Percentiles rank a stretch among this genome's conserved stretches.
Conservation (phyloP, 2,329 filamentous ascomycete species). For the Cyanodermella asteris region DNA sequence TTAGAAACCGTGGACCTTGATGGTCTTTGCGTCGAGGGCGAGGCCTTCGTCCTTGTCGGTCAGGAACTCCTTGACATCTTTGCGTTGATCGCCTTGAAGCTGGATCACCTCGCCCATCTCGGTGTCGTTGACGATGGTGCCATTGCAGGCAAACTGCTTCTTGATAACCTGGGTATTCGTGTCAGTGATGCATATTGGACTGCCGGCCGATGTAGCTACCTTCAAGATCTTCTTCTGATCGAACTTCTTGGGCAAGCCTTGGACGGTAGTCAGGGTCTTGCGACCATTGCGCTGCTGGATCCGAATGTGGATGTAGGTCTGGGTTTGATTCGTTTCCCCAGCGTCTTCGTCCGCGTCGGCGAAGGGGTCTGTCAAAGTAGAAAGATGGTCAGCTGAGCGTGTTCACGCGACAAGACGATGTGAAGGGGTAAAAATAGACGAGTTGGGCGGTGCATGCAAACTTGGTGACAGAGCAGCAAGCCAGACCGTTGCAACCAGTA, state of each 20-base stretch:
- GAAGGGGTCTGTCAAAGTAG: conserved; percentile 66
- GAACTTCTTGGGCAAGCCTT: conserved; percentile 96
- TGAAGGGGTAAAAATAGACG: neutral
- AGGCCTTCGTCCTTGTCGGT: conserved; percentile 88
- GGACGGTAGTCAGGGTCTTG: conserved; percentile 98
- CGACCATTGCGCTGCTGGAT: conserved; percentile 99
- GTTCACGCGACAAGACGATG: neutral
- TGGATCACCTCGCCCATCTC: conserved; percentile 99
- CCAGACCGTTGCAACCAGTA: conserved; percentile 7
- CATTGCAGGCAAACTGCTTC: conserved; percentile 85
- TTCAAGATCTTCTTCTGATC: conserved; percentile 99
- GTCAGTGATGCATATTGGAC: too few relatives aligned
- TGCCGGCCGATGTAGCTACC: too few relatives aligned
- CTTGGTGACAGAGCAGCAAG: conserved; percentile 9
- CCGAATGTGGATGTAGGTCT: conserved; percentile 98
- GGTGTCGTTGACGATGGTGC: conserved; percentile 86
- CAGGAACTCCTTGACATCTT: conserved; percentile 95
- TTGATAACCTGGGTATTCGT: too few relatives aligned
- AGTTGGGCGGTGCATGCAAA: too few relatives aligned
- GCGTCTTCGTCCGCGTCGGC: conserved; percentile 99
- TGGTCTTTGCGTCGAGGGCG: conserved; percentile 85
- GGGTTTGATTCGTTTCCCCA: conserved; percentile 81
- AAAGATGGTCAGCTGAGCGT: conserved; percentile 1
- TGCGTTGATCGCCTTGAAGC: conserved; percentile 97
- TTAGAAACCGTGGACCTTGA: conserved; percentile 45